Base-by-base conservation (phyloP, 192 early-diverging fungal genomes). In the Entophlyctis luteolus region DNA sequence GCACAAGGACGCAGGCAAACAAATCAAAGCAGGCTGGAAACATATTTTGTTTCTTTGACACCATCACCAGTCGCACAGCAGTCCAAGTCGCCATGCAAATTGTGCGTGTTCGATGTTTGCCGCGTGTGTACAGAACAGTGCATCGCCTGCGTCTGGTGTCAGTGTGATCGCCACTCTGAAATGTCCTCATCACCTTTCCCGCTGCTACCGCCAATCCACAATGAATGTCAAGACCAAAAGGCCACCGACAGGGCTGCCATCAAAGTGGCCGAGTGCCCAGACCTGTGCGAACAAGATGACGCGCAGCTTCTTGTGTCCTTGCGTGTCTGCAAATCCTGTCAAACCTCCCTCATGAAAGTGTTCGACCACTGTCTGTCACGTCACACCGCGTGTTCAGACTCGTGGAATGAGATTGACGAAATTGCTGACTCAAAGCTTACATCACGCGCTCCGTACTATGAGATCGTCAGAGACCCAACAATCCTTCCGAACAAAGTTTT, bases 321-420 rank as follows among this genome's bases (percentile, higher is more conserved):
- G 22, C 60, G 70, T 22, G 78, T 81, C 12, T 84, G 83, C 60
- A 47, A 55, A 28, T 36, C 73, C 31, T 84, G 83, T 46, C 77
- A 84, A 49, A 57, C 62, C 14, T 39, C 56, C 2, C 72, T 84
- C n/a, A 47, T 84, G 23, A 33, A 23, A 4, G 72, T 79, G 20
- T 84, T 79, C 60, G 77, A 84, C 4, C 82, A 84, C 62, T 84
- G 82, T 57, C 70, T 84, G 3, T 38, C 60, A 20, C 29, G 42
- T 2, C 48, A 39, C 37, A 47, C 20, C 35, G 38, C 39, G 14
- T 49, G 20, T 3, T n/a, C 49, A 18, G 72, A 67, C 4, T 83
- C 81, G 0, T 58, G 75, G 12, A 63, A 78, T 47, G 62, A 76
- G 33, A 84, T 81, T 38, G 77, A 84, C 50, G 79, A 84, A 59